These are phyloP conservation scores for Suillus americanus DNA, from an alignment of 768 basidiomycete species.

Conservation along the genomic window DNA sequence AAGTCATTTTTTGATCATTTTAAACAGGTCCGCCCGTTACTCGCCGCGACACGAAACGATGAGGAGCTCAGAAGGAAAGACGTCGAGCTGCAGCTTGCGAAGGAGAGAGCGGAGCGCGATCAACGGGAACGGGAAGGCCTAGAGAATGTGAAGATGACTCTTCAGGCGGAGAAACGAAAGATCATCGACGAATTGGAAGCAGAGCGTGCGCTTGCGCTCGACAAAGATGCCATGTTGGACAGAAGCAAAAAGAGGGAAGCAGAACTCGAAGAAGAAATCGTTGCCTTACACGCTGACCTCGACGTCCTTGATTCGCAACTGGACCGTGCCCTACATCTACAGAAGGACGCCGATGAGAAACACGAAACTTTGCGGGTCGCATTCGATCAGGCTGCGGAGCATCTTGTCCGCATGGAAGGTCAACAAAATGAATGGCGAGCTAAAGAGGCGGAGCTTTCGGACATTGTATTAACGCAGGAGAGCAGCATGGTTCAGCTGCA, in stretches of 20 bases:
- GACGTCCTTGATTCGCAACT: constrained; percentile 85
- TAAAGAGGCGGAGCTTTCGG: constrained; percentile 63
- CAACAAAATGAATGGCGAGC: constrained; percentile 68
- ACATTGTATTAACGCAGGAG: constrained; percentile 56
- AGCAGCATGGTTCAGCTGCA: constrained; percentile 59
- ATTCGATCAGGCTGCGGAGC: constrained; percentile 84
- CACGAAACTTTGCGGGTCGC: constrained; percentile 66
- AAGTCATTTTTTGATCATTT: constrained; percentile 13
- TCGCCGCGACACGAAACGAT: constrained; percentile 90
- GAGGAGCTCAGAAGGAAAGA: constrained; percentile 90
- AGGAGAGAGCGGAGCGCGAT: constrained; percentile 86
- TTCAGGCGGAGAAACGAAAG: constrained; percentile 82
- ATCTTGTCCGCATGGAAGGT: constrained; percentile 77
- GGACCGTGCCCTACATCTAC: constrained; percentile 71
- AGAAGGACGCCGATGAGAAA: constrained; percentile 80
- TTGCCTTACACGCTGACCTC: constrained; percentile 76
- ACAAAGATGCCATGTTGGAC: constrained; percentile 82
- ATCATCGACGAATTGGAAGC: constrained; percentile 81
- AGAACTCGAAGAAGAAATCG: constrained; percentile 84
- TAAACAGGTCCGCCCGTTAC: constrained; percentile 80
- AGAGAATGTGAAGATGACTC: constrained; percentile 75
- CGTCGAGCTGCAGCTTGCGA: constrained; percentile 73
- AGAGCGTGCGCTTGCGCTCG: constrained; percentile 74
- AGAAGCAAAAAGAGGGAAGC: constrained; percentile 83
- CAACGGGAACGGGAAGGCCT: constrained; percentile 76